Conservation (phyloP, 1,284 basidiomycete species). For the Cryptococcus floricola region DNA sequence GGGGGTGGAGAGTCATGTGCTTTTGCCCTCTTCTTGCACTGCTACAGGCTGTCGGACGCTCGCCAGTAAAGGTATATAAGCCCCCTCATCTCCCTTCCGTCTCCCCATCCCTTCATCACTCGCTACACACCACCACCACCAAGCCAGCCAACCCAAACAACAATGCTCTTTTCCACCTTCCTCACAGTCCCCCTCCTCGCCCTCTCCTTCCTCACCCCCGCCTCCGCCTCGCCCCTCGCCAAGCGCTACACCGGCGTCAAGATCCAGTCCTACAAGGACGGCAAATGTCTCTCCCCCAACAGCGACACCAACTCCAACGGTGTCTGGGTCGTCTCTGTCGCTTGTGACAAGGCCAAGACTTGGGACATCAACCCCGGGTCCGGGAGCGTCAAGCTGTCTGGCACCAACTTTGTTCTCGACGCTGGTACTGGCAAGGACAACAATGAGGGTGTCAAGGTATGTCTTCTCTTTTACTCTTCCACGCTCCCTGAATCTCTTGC, state of each 20-base stretch:
- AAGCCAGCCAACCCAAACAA: background rate
- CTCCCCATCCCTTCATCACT: background rate
- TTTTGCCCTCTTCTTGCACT: too few relatives aligned
- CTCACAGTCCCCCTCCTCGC: slow-evolving; percentile 8
- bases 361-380: slow-evolving; percentile 25
- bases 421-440: slow-evolving; percentile 22
- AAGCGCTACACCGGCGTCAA: slow-evolving; percentile 13
- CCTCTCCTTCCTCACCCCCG: slow-evolving; percentile 8
- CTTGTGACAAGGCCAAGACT: slow-evolving; percentile 6
- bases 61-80: too few relatives aligned
- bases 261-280: slow-evolving; percentile 14
- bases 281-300: slow-evolving; percentile 11
- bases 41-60: too few relatives aligned
- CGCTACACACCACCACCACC: background rate
- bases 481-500: background rate
- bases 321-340: slow-evolving; percentile 7
- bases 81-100: too few relatives aligned
- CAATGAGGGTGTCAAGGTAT: slow-evolving; percentile 17
- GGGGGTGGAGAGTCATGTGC: too few relatives aligned
- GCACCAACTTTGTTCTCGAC: slow-evolving; percentile 22
- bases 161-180: slow-evolving; percentile 7
- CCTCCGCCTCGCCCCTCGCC: slow-evolving; percentile 6
- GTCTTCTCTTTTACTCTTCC: background rate
- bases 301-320: slow-evolving; percentile 6
- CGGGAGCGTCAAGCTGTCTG: slow-evolving; percentile 16